A percentile compares a stretch with the other conserved stretches of the same genome.
Conservation (phyloP, 192 early-diverging fungal species). For the Coemansia sp. region DNA sequence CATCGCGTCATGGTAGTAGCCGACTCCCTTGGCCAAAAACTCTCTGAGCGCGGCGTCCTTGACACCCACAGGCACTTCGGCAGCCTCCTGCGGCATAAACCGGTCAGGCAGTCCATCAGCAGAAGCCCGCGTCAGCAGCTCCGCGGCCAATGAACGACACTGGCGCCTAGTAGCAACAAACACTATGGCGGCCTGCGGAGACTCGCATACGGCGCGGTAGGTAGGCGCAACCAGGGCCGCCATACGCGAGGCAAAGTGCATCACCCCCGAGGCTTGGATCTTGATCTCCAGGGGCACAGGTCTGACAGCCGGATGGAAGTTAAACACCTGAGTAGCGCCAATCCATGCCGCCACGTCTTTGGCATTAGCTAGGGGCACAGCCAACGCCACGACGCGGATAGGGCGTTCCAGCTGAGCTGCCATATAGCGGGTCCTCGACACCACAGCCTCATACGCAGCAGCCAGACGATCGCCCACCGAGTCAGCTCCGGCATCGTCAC, state of each 20-base stretch:
- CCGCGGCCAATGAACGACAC: slow-evolving; percentile 82
- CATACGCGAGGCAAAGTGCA: slow-evolving; percentile 96
- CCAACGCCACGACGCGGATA: slow-evolving; percentile 91
- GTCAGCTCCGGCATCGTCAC: slow-evolving; percentile 94
- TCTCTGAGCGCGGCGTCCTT: slow-evolving; percentile 75
- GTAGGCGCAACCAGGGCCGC: slow-evolving; percentile 85
- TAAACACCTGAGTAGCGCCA: slow-evolving; percentile 85
- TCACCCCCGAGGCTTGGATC: slow-evolving; percentile 89
- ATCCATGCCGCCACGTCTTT: slow-evolving; percentile 98
- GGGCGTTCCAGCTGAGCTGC: slow-evolving; percentile 74
- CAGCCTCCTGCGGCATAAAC: slow-evolving; percentile 75
- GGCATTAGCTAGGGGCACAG: slow-evolving; percentile 94
- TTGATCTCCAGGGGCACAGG: slow-evolving; percentile 94
- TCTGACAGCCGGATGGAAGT: slow-evolving; percentile 92
- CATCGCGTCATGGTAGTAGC: slow-evolving; percentile 91
- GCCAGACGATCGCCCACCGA: slow-evolving; percentile 65
- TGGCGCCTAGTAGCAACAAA: slow-evolving; percentile 94
- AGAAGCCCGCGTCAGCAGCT: slow-evolving; percentile 78
- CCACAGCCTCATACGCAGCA: slow-evolving; percentile 90
- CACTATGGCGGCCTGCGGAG: slow-evolving; percentile 73
- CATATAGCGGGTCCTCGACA: slow-evolving; percentile 94
- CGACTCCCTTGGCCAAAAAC: slow-evolving; percentile 79
- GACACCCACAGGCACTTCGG: slow-evolving; percentile 63
- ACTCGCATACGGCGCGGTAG: slow-evolving; percentile 30
- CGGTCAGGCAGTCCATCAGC: slow-evolving; percentile 75